Percentiles rank a stretch among this genome's conserved stretches.
These are phyloP conservation scores for Isoetes taiwanensis DNA, from an alignment of 75 land plant genomes.

Conservation along the genomic window DNA sequence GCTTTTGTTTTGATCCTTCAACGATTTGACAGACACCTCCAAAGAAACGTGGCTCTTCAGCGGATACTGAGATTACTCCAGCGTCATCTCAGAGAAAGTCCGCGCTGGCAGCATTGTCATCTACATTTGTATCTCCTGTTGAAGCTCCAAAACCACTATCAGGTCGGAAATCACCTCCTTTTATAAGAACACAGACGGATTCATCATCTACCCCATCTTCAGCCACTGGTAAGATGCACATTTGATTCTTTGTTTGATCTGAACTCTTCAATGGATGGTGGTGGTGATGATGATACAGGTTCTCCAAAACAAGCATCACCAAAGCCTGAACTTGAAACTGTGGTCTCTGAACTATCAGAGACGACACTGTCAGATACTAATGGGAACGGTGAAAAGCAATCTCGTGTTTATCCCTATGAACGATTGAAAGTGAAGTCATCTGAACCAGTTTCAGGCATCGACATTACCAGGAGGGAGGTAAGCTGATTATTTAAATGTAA, in stretches of 20 bases:
- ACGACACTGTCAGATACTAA: slow-evolving; percentile 11
- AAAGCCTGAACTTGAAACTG: slow-evolving; percentile 7
- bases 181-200: background rate
- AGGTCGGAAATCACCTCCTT: background rate
- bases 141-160: background rate
- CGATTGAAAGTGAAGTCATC: slow-evolving; percentile 61
- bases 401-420: slow-evolving; percentile 42
- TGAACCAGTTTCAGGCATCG: slow-evolving; percentile 69
- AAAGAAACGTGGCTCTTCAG: slow-evolving; percentile 3
- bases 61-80: background rate
- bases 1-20: background rate
- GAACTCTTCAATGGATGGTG: background rate
- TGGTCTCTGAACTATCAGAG: slow-evolving; percentile 2
- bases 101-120: background rate
- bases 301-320: background rate
- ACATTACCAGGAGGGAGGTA: slow-evolving; percentile 82
- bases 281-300: background rate
- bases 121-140: background rate
- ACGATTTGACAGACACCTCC: slow-evolving; percentile 8
- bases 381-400: slow-evolving; percentile 9
- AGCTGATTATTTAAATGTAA: background rate
- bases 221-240: background rate
- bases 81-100: background rate
- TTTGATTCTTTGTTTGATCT: background rate
- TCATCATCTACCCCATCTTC: background rate